Percentiles rank a stretch among this genome's conserved stretches.
Evolutionary conservation across 148 eudicot species (phyloP).

Genomic region (Chenopodium album): DNA sequence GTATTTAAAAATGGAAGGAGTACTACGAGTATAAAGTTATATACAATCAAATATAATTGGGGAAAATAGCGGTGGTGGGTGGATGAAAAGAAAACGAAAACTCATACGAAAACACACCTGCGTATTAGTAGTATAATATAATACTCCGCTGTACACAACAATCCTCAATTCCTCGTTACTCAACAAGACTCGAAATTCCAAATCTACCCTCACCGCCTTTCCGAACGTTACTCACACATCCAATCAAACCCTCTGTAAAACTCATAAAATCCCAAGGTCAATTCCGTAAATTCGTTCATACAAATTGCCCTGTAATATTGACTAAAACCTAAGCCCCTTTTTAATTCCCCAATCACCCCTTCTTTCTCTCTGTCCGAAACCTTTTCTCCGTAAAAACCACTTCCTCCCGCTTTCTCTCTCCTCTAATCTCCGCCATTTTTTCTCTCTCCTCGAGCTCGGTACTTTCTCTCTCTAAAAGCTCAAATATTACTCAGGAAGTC

Average conservation of each 20-base stretch:
- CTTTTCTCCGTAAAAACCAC: not conserved
- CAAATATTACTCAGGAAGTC: no score
- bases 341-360: not conserved
- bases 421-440: not conserved
- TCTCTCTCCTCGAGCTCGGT: not conserved
- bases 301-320: not conserved
- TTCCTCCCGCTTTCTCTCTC: not conserved
- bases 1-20: no score
- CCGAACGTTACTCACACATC: conserved; percentile 22
- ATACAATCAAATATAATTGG: no score
- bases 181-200: not conserved
- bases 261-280: not conserved
- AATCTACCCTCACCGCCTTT: conserved; percentile 26
- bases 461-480: not conserved
- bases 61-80: no score
- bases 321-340: conserved; percentile 18
- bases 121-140: no score
- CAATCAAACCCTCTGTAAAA: not conserved
- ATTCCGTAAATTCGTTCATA: not conserved
- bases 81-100: no score
- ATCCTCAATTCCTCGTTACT: conserved; percentile 18
- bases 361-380: not conserved
- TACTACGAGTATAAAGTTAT: no score
- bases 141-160: no score
- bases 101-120: not conserved